Base-by-base conservation (phyloP, 2,329 filamentous ascomycete genomes). In the Fusarium camptoceras region DNA sequence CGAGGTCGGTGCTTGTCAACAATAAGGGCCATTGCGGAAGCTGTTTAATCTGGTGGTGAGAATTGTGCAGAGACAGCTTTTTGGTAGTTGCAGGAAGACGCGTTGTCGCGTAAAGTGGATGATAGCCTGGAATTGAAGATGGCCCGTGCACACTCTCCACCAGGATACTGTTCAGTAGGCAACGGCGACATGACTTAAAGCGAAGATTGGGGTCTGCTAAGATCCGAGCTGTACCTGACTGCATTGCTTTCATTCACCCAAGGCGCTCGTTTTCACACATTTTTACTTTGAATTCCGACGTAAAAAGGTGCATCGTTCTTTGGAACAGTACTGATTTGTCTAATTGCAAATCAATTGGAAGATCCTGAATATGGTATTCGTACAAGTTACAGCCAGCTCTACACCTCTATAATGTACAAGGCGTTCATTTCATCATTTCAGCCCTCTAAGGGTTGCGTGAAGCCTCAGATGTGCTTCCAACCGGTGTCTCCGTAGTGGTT, bases 1-100 rank as follows among this genome's bases (percentile, higher is more conserved):
- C 91, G 88, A 8, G 93, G 93, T 27, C 89, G 85, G 76, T 92
- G 89, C 74, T 92, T 92, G 77, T 92, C 90, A 64, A 92, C 89
- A 71, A 92, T 90, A 68, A 92, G 86, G 50, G 89, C 88, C 88
- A 91, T 91, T 79, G 57, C 68, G 66, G 20, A 63, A 67, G 66
- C 50, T 67, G 64, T 53, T 64, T 55, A 39, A 48, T 56, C 43
- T 47, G 62, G 59, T 48, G 31, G 50, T 62, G 58, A 58, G 50
- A 62, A 61, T 71, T 58, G 55, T 64, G 63, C 50, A 58, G 34
- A 62, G 53, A 53, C 60, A 71, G 48, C 68, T 70, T 75, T 77
- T 76, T 68, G 48, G 51, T 56, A 48, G 58, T 64, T 54, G 55
- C 48, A 46, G 46, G 67, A 66, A 71, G 79, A 78, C 78, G 78